phyloP scores from a whole-genome alignment of 2,329 filamentous ascomycete species.

The Exophiala aquamarina region DNA sequence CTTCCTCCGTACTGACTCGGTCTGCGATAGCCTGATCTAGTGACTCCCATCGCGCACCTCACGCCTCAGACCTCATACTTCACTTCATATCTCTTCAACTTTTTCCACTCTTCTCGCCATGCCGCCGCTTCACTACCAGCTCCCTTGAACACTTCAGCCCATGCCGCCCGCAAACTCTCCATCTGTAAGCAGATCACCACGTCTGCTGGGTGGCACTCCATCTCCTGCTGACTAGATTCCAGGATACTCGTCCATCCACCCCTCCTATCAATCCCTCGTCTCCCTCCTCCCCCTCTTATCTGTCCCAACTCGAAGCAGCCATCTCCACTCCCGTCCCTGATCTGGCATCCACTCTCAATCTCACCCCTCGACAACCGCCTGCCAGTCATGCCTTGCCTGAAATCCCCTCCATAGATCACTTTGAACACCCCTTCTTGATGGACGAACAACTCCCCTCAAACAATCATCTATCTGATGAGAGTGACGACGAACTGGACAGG shows the following conservation, averaged over 20 bases:
- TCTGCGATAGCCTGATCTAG: no score
- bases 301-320: conserved; percentile 45
- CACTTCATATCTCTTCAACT: no score
- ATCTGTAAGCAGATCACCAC: conserved; percentile 36
- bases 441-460: conserved; percentile 5
- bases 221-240: neutral
- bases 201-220: conserved; percentile 15
- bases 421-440: conserved; percentile 2
- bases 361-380: neutral
- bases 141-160: conserved; percentile 14
- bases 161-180: conserved; percentile 47
- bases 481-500: conserved; percentile 16
- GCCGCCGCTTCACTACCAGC: no score
- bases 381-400: neutral
- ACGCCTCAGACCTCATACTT: no score
- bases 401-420: neutral
- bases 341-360: conserved; percentile 49
- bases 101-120: no score
- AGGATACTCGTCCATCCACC: conserved; percentile 30
- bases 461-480: conserved; percentile 13
- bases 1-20: no score
- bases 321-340: conserved; percentile 52
- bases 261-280: conserved; percentile 19
- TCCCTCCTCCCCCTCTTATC: conserved; percentile 38
- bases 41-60: no score